These are phyloP conservation scores for Ascochyta viciae-villosae DNA, from an alignment of 2,329 filamentous ascomycete species.

Conservation along the genomic window DNA sequence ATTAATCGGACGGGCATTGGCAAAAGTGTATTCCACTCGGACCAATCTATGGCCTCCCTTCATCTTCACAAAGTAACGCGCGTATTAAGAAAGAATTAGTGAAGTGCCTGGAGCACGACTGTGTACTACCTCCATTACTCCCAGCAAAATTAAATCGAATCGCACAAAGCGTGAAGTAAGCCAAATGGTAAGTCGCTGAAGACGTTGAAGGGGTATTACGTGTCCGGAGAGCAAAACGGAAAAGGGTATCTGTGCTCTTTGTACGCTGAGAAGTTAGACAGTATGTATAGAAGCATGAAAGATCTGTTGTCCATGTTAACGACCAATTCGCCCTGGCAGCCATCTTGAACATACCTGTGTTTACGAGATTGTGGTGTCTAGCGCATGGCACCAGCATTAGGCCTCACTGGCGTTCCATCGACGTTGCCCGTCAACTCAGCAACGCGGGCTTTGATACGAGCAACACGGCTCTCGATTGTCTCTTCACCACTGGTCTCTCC, in stretches of 20 bases:
- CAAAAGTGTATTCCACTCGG: slow-evolving; percentile 8
- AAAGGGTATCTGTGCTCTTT: slow-evolving; percentile 37
- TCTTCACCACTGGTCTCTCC: slow-evolving; percentile 95
- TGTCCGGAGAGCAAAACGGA: slow-evolving; percentile 27
- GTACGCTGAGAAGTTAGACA: slow-evolving; percentile 29
- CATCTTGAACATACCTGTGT: slow-evolving; percentile 2
- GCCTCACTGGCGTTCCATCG: slow-evolving; percentile 34
- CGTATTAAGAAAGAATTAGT: neutral
- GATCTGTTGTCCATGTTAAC: slow-evolving; percentile 1
- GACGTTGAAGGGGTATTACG: slow-evolving; percentile 36
- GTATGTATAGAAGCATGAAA: slow-evolving; percentile 16
- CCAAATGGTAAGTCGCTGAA: slow-evolving; percentile 5
- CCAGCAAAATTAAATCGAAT: slow-evolving; percentile 15
- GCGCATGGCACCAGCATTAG: slow-evolving; percentile 10
- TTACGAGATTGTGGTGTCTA: neutral
- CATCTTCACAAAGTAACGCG: slow-evolving; percentile 5
- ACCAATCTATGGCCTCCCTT: neutral
- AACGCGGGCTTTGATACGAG: slow-evolving; percentile 95
- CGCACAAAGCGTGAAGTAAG: neutral
- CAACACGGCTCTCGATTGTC: slow-evolving; percentile 95
- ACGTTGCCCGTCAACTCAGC: slow-evolving; percentile 80
- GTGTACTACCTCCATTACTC: slow-evolving; percentile 12
- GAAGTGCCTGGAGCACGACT: neutral
- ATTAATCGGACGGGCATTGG: neutral
- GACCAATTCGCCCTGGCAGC: rapidly evolving